A percentile compares a stretch with the other conserved stretches of the same genome.
These are phyloP conservation scores for Mucor sp. DNA, from an alignment of 371 early-diverging fungal genomes.

Conservation along the genomic window DNA sequence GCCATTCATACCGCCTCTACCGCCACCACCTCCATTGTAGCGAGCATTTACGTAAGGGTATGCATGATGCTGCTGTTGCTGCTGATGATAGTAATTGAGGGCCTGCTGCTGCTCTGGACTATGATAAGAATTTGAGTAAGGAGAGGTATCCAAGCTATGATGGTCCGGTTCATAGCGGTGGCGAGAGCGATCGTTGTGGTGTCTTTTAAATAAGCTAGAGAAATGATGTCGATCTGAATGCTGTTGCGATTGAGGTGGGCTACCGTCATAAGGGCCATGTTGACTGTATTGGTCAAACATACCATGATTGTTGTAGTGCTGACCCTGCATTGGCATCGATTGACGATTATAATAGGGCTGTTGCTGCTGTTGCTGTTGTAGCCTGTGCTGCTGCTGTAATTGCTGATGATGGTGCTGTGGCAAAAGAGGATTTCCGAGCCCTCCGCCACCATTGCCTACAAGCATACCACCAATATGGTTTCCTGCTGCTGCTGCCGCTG, in stretches of 20 bases:
- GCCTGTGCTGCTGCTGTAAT: not conserved
- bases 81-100: conserved; percentile 1
- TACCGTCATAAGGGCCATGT: not conserved
- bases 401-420: not conserved
- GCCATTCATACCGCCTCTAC: not conserved
- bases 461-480: not conserved
- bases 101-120: not conserved
- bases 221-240: not conserved
- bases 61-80: not conserved
- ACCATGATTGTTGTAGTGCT: not conserved
- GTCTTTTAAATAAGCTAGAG: not conserved
- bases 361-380: not conserved
- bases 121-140: not conserved
- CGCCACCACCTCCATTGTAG: not conserved
- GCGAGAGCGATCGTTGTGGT: not conserved
- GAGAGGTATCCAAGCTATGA: not conserved
- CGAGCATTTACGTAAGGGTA: not conserved
- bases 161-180: not conserved
- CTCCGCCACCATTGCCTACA: not conserved
- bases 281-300: not conserved
- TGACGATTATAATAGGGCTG: conserved; percentile 1
- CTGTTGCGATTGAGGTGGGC: not conserved
- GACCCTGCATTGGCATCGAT: not conserved
- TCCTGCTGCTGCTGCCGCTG: not conserved
- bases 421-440: not conserved